Evolutionary conservation across 306 rosid genomes (phyloP).

Genomic region (Medicago lupulina): DNA sequence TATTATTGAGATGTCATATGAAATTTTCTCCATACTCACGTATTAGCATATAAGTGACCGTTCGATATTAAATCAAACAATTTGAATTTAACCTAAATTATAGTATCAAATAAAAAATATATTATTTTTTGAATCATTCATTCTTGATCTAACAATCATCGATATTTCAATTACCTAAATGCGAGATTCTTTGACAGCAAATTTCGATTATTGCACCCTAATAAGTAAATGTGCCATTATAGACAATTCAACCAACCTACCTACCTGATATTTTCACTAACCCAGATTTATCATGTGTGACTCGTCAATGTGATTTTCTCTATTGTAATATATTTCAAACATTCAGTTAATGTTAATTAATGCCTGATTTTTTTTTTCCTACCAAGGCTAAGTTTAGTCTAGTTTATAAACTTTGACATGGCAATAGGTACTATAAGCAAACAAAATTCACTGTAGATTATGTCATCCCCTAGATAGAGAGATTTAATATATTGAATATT

Average conservation of each 20-base stretch:
- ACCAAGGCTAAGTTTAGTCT: constrained; percentile 34
- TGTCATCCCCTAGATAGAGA: constrained; percentile 18
- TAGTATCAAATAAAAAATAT: too few species aligned
- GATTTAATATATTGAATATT: neutral
- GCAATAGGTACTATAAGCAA: neutral
- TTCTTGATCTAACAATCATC: too few species aligned
- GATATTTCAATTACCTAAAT: too few species aligned
- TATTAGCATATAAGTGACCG: too few species aligned
- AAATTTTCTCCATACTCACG: too few species aligned
- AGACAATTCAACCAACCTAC: constrained; percentile 16
- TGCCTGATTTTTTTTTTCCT: constrained; percentile 35
- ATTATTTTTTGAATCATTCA: too few species aligned
- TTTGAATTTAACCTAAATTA: neutral
- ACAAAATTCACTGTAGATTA: constrained; percentile 17
- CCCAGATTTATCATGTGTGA: constrained; percentile 40
- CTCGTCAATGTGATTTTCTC: constrained; percentile 31
- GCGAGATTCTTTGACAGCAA: neutral
- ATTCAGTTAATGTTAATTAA: constrained; percentile 43
- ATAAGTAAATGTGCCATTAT: neutral
- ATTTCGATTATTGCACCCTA: neutral
- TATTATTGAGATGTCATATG: too few species aligned
- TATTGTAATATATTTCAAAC: constrained; percentile 35
- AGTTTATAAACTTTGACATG: constrained; percentile 31
- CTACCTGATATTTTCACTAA: constrained; percentile 29
- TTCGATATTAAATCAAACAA: too few species aligned